phyloP scores from a whole-genome alignment of 2,329 filamentous ascomycete species.

The Scleromitrula shiraiana region DNA sequence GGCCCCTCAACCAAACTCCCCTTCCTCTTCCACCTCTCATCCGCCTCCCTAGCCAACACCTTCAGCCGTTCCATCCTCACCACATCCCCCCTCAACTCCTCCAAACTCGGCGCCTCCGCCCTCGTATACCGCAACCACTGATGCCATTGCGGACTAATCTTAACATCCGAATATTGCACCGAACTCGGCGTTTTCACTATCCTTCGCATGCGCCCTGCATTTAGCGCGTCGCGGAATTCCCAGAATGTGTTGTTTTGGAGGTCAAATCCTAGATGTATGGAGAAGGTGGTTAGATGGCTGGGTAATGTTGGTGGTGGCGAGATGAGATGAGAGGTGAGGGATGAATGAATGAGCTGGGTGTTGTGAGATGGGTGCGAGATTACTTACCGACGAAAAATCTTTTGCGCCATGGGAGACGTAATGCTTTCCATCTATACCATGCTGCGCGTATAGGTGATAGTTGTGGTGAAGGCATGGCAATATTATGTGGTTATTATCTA shows the following conservation, averaged over 20 bases:
- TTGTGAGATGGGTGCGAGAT: not conserved
- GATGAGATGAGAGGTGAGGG: too few species aligned
- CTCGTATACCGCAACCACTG: constrained; percentile 61
- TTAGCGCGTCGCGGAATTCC: constrained; percentile 48
- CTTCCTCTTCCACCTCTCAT: constrained; percentile 57
- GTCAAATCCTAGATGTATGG: constrained; percentile 44
- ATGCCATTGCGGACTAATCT: constrained; percentile 56
- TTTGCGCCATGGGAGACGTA: constrained; percentile 56
- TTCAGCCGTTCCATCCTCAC: constrained; percentile 45
- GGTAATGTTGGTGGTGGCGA: not conserved
- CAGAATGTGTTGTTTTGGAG: constrained; percentile 61
- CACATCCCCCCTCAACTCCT: constrained; percentile 49
- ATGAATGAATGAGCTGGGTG: not conserved
- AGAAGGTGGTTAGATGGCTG: not conserved
- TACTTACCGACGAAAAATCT: constrained; percentile 51
- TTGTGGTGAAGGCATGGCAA: constrained; percentile 18
- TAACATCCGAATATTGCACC: constrained; percentile 46
- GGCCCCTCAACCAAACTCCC: constrained; percentile 40
- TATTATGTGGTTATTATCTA: not conserved
- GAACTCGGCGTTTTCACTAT: constrained; percentile 52
- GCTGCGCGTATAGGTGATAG: constrained; percentile 20
- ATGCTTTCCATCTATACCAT: constrained; percentile 56
- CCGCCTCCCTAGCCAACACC: constrained; percentile 50
- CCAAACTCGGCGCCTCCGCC: constrained; percentile 43
- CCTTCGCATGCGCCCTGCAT: constrained; percentile 45